Percentiles rank a stretch among this genome's conserved stretches.
phyloP scores from a whole-genome alignment of 73 alveolate species.

The Uronychia setigera region DNA sequence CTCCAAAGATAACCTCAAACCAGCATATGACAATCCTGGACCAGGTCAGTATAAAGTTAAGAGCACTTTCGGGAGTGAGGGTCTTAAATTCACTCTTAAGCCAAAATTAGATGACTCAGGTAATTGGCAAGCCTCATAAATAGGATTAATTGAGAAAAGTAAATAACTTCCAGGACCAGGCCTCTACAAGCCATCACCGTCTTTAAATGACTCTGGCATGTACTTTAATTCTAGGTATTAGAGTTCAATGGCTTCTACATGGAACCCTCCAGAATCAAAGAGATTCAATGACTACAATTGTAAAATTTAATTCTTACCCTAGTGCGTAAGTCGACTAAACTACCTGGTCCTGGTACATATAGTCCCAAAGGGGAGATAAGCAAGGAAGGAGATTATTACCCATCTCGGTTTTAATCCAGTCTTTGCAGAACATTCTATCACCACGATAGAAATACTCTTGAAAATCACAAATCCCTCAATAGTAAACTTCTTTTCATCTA shows the following conservation, averaged over 20 bases:
- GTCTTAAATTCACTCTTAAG: constrained; percentile 29
- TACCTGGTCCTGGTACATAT: constrained; percentile 80
- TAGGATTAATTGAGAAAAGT: constrained; percentile 3
- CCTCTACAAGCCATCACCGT: constrained; percentile 62
- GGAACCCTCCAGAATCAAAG: constrained; percentile 63
- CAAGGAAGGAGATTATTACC: constrained; percentile 62
- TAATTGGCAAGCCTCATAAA: neutral
- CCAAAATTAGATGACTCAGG: constrained; percentile 47
- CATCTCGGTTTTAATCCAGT: constrained; percentile 55
- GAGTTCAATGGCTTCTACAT: constrained; percentile 57
- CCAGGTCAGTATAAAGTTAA: constrained; percentile 69
- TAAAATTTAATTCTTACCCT: neutral
- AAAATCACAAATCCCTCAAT: neutral
- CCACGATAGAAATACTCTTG: constrained; percentile 36
- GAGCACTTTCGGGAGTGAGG: constrained; percentile 44
- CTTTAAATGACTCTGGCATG: constrained; percentile 64
- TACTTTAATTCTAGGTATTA: constrained; percentile 61
- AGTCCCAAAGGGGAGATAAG: constrained; percentile 35
- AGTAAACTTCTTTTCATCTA: neutral
- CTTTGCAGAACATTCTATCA: constrained; percentile 68
- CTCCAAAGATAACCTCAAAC: constrained; percentile 40
- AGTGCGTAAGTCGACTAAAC: neutral
- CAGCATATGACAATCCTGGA: constrained; percentile 70
- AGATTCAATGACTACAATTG: constrained; percentile 45
- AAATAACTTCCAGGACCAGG: constrained; percentile 78